A percentile compares a stretch with the other conserved stretches of the same genome.
Conservation (phyloP, 2,329 filamentous ascomycete genomes). For the Chaetoscypha palmicola region DNA sequence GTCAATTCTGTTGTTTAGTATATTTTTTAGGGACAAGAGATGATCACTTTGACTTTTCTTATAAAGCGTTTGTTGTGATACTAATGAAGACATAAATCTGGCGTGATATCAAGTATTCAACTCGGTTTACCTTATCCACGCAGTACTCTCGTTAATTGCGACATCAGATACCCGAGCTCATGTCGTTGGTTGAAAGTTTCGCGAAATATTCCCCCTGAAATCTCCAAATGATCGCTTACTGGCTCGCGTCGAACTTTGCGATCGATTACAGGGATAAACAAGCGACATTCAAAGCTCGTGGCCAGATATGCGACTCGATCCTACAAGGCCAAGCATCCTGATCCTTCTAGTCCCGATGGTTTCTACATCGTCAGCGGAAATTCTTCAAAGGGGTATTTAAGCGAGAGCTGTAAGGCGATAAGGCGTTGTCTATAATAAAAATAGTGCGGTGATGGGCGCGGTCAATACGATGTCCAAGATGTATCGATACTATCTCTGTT, state of each 20-base stretch:
- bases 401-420: too few relatives aligned
- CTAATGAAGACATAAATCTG: not conserved
- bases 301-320: not conserved
- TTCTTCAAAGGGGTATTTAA: too few relatives aligned
- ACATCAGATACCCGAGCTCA: not conserved
- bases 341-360: not conserved
- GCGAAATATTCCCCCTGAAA: not conserved
- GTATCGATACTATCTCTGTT: too few relatives aligned
- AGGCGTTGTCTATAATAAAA: too few relatives aligned
- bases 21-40: not conserved
- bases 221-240: not conserved
- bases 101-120: not conserved
- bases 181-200: not conserved
- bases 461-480: too few relatives aligned
- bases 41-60: not conserved
- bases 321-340: not conserved
- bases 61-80: not conserved
- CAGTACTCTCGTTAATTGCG: not conserved
- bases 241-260: not conserved
- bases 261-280: not conserved
- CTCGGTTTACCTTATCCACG: not conserved
- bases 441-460: too few relatives aligned
- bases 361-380: not conserved
- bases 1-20: not conserved
- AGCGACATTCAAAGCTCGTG: not conserved